A percentile compares a stretch with the other conserved stretches of the same genome.
These are phyloP conservation scores for Hyaloperonospora arabidopsidis DNA, from an alignment of 352 stramenopile genomes.

Conservation along the genomic window DNA sequence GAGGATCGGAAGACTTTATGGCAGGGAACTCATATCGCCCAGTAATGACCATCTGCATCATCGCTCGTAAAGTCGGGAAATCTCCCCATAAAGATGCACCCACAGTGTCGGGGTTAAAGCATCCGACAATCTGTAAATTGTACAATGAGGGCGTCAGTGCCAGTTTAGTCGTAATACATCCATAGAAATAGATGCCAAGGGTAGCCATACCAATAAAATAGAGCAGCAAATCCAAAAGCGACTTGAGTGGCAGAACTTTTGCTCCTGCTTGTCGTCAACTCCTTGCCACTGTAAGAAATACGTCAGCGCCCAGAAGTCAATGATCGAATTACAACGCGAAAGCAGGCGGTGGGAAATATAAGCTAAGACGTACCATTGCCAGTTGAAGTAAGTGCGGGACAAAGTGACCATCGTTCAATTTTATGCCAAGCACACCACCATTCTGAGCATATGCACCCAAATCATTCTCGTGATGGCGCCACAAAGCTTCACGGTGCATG, in stretches of 20 bases:
- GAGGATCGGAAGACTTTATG: conserved; percentile 41
- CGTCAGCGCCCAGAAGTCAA: conserved; percentile 4
- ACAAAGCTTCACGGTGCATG: conserved; percentile 64
- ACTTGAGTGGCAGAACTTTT: conserved; percentile 71
- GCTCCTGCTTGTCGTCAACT: conserved; percentile 47
- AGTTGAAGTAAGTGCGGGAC: conserved; percentile 54
- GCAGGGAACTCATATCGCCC: conserved; percentile 65
- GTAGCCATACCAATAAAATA: conserved; percentile 60
- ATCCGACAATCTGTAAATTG: conserved; percentile 33
- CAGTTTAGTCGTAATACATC: neutral
- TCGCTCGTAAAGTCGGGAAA: conserved; percentile 59
- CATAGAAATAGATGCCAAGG: neutral
- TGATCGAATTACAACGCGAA: neutral
- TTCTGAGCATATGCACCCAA: conserved; percentile 43
- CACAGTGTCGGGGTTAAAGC: conserved; percentile 74
- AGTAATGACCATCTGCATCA: conserved; percentile 86
- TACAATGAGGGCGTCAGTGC: neutral
- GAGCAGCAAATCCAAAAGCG: conserved; percentile 81
- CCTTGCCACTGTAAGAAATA: conserved; percentile 34
- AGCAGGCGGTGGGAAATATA: no score
- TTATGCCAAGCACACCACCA: conserved; percentile 61
- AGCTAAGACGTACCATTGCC: conserved; percentile 34
- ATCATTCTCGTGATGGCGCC: conserved; percentile 45
- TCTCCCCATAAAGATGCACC: conserved; percentile 68
- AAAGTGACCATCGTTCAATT: conserved; percentile 52